Conservation (phyloP, 257 asterid species). For the Striga asiatica region DNA sequence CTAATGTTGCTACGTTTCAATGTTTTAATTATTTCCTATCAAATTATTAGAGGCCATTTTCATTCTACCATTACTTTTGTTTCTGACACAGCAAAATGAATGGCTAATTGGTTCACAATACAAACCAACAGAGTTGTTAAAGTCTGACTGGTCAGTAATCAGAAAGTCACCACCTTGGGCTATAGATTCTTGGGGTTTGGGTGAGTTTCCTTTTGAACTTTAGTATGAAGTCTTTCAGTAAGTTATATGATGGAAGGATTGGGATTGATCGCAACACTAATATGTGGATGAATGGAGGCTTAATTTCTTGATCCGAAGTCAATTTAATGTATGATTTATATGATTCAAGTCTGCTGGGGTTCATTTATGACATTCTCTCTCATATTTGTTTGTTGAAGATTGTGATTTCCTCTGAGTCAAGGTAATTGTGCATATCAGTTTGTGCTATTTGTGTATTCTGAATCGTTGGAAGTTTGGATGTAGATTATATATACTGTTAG, state of each 20-base stretch:
- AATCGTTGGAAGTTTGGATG: background rate
- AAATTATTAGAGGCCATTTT: slow-evolving; percentile 13
- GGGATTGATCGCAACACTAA: background rate
- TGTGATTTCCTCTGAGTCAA: background rate
- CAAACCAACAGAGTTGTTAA: slow-evolving; percentile 83
- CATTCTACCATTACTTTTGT: slow-evolving; percentile 5
- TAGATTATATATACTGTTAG: slow-evolving; percentile 1
- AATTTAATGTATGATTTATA: background rate
- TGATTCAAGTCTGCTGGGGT: background rate
- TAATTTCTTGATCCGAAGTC: slow-evolving; percentile 7
- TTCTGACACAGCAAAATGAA: slow-evolving; percentile 74
- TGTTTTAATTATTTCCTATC: slow-evolving; percentile 1
- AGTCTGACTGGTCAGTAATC: slow-evolving; percentile 81
- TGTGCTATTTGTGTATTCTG: background rate
- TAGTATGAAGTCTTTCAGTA: slow-evolving; percentile 1
- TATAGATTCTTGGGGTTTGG: slow-evolving; percentile 97
- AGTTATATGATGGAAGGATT: slow-evolving; percentile 5
- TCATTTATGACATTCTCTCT: slow-evolving; percentile 8
- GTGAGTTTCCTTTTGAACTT: slow-evolving; percentile 36
- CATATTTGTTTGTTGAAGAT: slow-evolving; percentile 8
- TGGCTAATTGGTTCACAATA: slow-evolving; percentile 95
- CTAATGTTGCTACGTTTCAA: slow-evolving; percentile 11
- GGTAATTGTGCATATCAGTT: background rate
- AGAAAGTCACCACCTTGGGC: slow-evolving; percentile 96
- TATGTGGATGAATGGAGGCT: slow-evolving; percentile 12